Evolutionary conservation across 1,284 basidiomycete species (phyloP), one percentile per base, ranked within the genome.

Genomic region (Peniophora sp.): DNA sequence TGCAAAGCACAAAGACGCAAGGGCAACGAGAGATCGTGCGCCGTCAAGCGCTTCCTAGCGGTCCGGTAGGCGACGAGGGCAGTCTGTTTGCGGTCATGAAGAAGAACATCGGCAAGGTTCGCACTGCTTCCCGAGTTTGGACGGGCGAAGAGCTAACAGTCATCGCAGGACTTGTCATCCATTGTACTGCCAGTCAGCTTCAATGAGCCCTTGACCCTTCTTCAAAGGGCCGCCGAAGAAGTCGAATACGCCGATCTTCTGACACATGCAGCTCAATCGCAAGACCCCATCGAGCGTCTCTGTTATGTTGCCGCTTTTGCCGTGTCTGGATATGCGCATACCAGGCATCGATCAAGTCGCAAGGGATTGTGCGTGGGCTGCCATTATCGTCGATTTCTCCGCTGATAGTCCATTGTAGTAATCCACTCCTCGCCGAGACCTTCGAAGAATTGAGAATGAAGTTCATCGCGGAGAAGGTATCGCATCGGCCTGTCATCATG

Each of bases 101-200:
- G 70, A 96, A 94, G 70, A 96, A 93, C 61, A 87, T 97, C 47
- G 92, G 92, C 52, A 94, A 93, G 74, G 89, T 89, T 55, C 52
- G 65, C 20, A 22, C 22, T 9, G 17, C 23, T 24, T 10, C 16
- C 5, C 20, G 9, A 6, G 24, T 9, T 9, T 10, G 6, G 5
- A 20, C 20, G 44, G 17, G 5, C 23, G 44, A 20, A 9, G 16
- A 25, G 22, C 44, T 23, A 24, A 17, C 45, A 5, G 12, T 20
- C 47, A 35, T 50, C 20, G 32, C 54, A 92, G 90, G 91, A 94
- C 66, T 70, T 94, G n/a, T 85, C 88, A 11, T 84, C 85, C 43
- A 87, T 95, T 36, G 76, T 86, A 1, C 81, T 95, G 55, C 92
- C 92, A 8, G 88, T 94, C 2, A 81, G 85, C 2, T 92, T 93